These are phyloP conservation scores for Comarum palustre DNA, from an alignment of 306 rosid species.

Conservation along the genomic window DNA sequence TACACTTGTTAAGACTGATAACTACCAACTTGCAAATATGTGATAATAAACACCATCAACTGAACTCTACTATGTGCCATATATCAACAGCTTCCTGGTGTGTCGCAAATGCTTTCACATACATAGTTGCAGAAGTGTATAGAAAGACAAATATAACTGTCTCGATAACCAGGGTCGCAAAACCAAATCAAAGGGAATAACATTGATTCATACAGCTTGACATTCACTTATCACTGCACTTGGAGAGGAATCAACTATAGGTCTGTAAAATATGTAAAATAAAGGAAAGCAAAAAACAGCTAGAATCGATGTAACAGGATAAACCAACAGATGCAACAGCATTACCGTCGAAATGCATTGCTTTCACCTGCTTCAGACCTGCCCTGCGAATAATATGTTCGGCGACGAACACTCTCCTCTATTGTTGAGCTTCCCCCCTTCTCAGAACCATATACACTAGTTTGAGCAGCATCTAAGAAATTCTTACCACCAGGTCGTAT, in stretches of 20 bases:
- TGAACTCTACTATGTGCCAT: not conserved
- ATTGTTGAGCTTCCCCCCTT: conserved; percentile 86
- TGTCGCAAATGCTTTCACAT: not conserved
- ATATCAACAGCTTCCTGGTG: not conserved
- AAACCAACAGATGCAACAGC: not conserved
- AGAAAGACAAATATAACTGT: not conserved
- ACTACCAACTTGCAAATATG: too few relatives aligned
- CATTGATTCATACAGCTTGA: not conserved
- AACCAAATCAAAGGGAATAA: not conserved
- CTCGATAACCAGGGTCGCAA: not conserved
- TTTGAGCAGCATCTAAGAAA: conserved; percentile 79
- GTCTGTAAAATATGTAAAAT: not conserved
- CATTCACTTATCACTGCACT: not conserved
- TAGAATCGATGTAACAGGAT: not conserved
- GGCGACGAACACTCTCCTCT: conserved; percentile 91
- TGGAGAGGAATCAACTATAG: not conserved
- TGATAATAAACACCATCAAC: not conserved
- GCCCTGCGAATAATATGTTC: conserved; percentile 86
- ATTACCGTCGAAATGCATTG: conserved; percentile 22
- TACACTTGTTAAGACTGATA: too few relatives aligned
- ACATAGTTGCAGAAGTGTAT: not conserved
- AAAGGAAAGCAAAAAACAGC: not conserved
- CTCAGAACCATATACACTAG: conserved; percentile 74
- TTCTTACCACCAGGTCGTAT: conserved; percentile 45
- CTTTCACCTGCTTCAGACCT: conserved; percentile 15